Conservation (phyloP, 805 yeast species). For the Cyberlindnera meyerae region DNA sequence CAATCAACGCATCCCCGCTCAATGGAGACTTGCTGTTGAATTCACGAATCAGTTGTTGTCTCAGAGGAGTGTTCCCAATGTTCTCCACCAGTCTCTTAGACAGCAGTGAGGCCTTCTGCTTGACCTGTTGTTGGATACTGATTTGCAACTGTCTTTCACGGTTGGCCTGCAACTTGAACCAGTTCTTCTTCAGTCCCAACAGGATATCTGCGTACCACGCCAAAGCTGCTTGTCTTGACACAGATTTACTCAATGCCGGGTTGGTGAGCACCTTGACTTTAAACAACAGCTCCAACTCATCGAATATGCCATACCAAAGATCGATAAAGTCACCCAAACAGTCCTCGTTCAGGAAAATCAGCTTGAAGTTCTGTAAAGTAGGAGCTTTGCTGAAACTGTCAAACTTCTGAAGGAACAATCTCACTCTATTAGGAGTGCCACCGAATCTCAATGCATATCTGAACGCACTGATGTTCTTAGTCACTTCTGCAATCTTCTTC, state of each 20-base stretch:
- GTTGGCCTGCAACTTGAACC: slow-evolving; percentile 37
- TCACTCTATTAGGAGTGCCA: slow-evolving; percentile 55
- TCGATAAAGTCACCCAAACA: slow-evolving; percentile 49
- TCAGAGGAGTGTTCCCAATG: slow-evolving; percentile 25
- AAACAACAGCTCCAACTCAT: slow-evolving; percentile 55
- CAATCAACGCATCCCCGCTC: slow-evolving; percentile 7
- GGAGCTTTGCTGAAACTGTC: slow-evolving; percentile 18
- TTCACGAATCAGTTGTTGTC: slow-evolving; percentile 29
- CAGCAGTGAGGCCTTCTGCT: slow-evolving; percentile 43
- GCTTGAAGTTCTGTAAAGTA: slow-evolving; percentile 18
- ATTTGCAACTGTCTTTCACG: slow-evolving; percentile 47
- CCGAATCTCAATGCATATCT: slow-evolving; percentile 71
- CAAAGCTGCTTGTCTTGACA: slow-evolving; percentile 52
- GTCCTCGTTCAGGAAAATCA: slow-evolving; percentile 37
- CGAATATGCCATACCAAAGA: slow-evolving; percentile 60
- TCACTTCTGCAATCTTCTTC: slow-evolving; percentile 38
- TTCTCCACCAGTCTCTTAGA: slow-evolving; percentile 34
- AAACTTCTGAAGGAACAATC: slow-evolving; percentile 20
- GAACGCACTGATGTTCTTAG: slow-evolving; percentile 46
- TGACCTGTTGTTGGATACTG: slow-evolving; percentile 57
- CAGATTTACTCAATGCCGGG: slow-evolving; percentile 33
- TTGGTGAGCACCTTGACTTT: slow-evolving; percentile 46
- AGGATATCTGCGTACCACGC: slow-evolving; percentile 69
- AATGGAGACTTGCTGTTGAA: slow-evolving; percentile 21
- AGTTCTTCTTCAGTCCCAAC: slow-evolving; percentile 49